Evolutionary conservation across 78 protist species (phyloP).

Genomic region (Chrysochromulina parva): DNA sequence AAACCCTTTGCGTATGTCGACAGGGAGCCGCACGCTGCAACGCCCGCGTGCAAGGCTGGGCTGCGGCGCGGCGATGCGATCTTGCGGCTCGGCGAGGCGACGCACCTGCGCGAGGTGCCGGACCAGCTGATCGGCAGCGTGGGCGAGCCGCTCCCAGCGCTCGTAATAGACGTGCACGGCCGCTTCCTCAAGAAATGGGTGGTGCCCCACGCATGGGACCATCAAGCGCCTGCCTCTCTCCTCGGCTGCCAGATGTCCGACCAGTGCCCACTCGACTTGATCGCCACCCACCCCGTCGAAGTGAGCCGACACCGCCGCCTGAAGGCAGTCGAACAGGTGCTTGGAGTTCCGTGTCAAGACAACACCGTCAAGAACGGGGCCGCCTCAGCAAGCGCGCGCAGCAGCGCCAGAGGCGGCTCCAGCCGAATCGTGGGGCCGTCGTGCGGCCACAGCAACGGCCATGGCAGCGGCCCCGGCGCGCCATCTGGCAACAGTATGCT

Average conservation of each 20-base stretch:
- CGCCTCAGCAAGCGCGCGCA: too few relatives aligned
- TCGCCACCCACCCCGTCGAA: neutral
- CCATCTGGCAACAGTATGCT: too few relatives aligned
- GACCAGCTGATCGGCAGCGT: neutral
- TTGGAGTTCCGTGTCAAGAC: too few relatives aligned
- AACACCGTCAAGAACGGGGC: too few relatives aligned
- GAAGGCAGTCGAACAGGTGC: too few relatives aligned
- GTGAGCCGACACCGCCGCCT: neutral
- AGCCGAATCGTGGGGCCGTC: too few relatives aligned
- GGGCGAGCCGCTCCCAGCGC: neutral
- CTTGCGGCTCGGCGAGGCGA: neutral
- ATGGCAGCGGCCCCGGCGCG: too few relatives aligned
- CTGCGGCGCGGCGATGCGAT: neutral
- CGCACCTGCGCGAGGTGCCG: conserved; percentile 3
- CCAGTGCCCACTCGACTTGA: neutral
- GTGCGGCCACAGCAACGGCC: too few relatives aligned
- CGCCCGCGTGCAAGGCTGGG: neutral
- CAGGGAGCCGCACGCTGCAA: neutral
- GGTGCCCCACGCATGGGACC: neutral
- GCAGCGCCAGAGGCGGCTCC: too few relatives aligned
- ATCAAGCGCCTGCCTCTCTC: neutral
- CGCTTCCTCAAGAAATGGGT: neutral
- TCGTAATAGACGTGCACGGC: neutral
- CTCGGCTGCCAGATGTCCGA: neutral
- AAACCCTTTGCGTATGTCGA: neutral